Evolutionary conservation across 2,329 filamentous ascomycete genomes (phyloP).

Genomic region (Penicillium sp.): DNA sequence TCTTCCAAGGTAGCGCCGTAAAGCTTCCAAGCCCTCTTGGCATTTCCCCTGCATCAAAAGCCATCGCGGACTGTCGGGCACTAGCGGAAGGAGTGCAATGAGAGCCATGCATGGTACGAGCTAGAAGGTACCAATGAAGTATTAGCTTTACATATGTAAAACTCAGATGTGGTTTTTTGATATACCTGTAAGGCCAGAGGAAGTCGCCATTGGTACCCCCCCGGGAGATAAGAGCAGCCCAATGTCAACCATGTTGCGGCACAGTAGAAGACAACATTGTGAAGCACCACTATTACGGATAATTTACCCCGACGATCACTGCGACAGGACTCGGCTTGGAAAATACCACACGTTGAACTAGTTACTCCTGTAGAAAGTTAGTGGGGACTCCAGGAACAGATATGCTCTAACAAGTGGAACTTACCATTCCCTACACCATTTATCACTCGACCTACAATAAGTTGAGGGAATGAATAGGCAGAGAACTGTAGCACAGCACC

Average conservation of each 20-base stretch:
- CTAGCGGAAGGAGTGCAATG: background rate
- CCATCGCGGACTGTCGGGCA: background rate
- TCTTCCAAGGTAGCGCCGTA: background rate
- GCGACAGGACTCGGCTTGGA: background rate
- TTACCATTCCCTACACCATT: background rate
- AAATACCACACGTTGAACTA: background rate
- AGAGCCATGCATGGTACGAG: background rate
- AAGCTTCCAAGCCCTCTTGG: background rate
- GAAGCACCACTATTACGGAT: background rate
- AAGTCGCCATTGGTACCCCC: background rate
- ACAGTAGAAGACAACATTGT: background rate
- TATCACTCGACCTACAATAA: background rate
- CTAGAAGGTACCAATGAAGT: background rate
- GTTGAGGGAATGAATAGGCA: background rate
- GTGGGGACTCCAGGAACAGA: background rate
- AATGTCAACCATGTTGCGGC: background rate
- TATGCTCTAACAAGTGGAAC: background rate
- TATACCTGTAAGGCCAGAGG: background rate
- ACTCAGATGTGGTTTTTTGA: background rate
- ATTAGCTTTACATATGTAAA: background rate
- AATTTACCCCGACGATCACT: background rate
- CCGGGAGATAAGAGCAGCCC: background rate
- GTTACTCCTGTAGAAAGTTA: background rate
- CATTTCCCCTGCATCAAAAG: background rate
- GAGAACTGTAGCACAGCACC: background rate